These are phyloP conservation scores for Exserohilum turcica DNA, from an alignment of 2,329 filamentous ascomycete genomes.

Conservation along the genomic window DNA sequence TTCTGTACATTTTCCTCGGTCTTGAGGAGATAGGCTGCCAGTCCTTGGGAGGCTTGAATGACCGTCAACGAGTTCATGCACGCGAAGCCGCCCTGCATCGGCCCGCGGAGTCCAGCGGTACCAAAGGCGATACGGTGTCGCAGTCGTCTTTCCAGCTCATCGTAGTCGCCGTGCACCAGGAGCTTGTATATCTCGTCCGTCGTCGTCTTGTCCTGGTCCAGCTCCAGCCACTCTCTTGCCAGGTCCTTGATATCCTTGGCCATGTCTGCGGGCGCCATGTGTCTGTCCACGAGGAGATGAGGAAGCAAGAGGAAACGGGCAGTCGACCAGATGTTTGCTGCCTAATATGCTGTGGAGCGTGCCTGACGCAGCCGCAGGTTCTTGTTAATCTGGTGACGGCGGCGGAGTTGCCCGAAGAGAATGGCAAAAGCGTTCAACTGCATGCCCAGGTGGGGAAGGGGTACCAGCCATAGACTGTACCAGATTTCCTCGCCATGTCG, in stretches of 20 bases:
- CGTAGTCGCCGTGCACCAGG: slow-evolving; percentile 51
- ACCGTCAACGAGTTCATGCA: slow-evolving; percentile 65
- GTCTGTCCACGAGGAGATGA: background rate
- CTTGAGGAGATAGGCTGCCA: slow-evolving; percentile 63
- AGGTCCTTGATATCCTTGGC: slow-evolving; percentile 49
- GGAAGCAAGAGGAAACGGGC: background rate
- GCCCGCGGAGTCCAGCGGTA: slow-evolving; percentile 66
- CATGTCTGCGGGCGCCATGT: slow-evolving; percentile 26
- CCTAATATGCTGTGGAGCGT: slow-evolving; percentile 4
- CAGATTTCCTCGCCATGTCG: background rate
- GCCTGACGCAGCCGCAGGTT: slow-evolving; percentile 15
- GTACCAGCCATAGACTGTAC: slow-evolving; percentile 12
- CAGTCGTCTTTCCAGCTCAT: slow-evolving; percentile 60
- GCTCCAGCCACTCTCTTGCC: slow-evolving; percentile 62
- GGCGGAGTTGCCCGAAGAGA: slow-evolving; percentile 34
- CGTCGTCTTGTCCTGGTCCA: slow-evolving; percentile 61
- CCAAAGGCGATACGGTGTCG: slow-evolving; percentile 64
- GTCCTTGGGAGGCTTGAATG: slow-evolving; percentile 68
- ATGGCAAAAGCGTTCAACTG: slow-evolving; percentile 6
- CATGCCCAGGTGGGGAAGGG: slow-evolving; percentile 7
- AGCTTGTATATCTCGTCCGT: slow-evolving; percentile 60
- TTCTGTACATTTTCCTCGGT: slow-evolving; percentile 50
- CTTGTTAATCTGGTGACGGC: slow-evolving; percentile 34
- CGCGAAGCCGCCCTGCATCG: slow-evolving; percentile 69
- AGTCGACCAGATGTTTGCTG: background rate